Base-by-base conservation (phyloP, 306 rosid species). In the Rosa chinensis region DNA sequence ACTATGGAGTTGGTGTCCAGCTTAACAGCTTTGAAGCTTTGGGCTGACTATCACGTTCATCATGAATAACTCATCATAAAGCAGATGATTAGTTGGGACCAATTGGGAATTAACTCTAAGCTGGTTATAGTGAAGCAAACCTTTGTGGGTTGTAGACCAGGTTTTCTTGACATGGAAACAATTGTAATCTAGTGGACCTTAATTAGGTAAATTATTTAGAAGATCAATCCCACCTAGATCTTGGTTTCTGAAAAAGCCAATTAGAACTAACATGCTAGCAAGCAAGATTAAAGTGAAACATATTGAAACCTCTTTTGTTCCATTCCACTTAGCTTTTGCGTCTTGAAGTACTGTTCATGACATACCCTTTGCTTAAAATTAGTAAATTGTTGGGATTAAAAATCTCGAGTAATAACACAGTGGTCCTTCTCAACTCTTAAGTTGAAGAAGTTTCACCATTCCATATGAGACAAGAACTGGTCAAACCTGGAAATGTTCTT, bases 1-100 rank as follows among this genome's bases (percentile, higher is more conserved):
- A 66, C 87, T 80, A 78, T 21, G 79, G 72, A 76, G 79, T 63
- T 47, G 45, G 75, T 73, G 72, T 8, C 56, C 72, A 69, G 79
- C 37, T 32, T 32, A 32, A 32, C 37, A 32, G 37, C 69, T 62
- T 72, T 32, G 49, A 35, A 71, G 69, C 80, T 52, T 77, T 47
- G n/a, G 28, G 59, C 23, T 73, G 66, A 40, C 39, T 68, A 25
- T 17, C 17, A 18, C 2, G 61, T 23, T 77, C 72, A 37, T 32
- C 52, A 45, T 53, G 58, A 28, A 13, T 44, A 58, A 16, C 44
- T 8, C 8, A 28, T 25, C 8, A 6, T 61, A 61, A 61, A 28
- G 64, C 37, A 14, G 58, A 25, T 2, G 40, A 64, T 64, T 42
- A 1, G 25, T 20, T 49, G 10, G 58, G 40, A 64, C 52, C 28